These are phyloP conservation scores for Dentipellis fragilis DNA, from an alignment of 768 basidiomycete species.

Conservation along the genomic window DNA sequence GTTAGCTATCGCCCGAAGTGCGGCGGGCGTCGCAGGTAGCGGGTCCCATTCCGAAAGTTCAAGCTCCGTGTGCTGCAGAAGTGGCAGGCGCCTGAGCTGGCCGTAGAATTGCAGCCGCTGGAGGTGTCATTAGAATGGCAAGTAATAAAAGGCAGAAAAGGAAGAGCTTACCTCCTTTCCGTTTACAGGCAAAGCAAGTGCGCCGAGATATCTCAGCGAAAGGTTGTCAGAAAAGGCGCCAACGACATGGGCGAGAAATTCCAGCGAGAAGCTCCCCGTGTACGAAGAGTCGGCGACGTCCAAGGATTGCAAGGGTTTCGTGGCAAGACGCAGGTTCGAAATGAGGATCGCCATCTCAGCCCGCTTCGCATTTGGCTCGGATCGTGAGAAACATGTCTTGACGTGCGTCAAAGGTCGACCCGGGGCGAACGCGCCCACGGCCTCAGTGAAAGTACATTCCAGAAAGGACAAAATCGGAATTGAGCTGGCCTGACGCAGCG, in stretches of 20 bases:
- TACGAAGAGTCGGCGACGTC: constrained; percentile 58
- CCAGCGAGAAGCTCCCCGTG: constrained; percentile 41
- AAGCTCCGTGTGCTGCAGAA: constrained; percentile 46
- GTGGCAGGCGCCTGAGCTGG: constrained; percentile 40
- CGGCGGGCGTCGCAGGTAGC: constrained; percentile 37
- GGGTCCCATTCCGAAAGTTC: constrained; percentile 62
- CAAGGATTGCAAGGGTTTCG: constrained; percentile 35
- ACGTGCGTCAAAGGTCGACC: constrained; percentile 49
- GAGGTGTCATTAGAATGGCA: not conserved
- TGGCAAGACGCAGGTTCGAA: constrained; percentile 35
- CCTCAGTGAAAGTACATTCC: constrained; percentile 63
- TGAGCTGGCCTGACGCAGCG: constrained; percentile 18
- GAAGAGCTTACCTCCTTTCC: constrained; percentile 35
- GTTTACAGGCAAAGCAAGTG: constrained; percentile 50
- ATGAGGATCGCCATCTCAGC: constrained; percentile 41
- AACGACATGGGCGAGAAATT: constrained; percentile 36
- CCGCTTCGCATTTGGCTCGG: constrained; percentile 37
- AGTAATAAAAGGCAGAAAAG: not conserved
- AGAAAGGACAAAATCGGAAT: constrained; percentile 43
- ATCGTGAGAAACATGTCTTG: constrained; percentile 59
- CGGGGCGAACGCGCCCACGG: constrained; percentile 45
- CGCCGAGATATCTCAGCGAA: constrained; percentile 48
- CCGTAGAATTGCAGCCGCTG: constrained; percentile 58
- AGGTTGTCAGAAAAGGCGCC: constrained; percentile 21
- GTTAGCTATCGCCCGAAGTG: constrained; percentile 45